Evolutionary conservation across 2,329 filamentous ascomycete genomes (phyloP), one percentile per base, ranked within the genome.

Genomic region (Cordyceps cateniannulata): DNA sequence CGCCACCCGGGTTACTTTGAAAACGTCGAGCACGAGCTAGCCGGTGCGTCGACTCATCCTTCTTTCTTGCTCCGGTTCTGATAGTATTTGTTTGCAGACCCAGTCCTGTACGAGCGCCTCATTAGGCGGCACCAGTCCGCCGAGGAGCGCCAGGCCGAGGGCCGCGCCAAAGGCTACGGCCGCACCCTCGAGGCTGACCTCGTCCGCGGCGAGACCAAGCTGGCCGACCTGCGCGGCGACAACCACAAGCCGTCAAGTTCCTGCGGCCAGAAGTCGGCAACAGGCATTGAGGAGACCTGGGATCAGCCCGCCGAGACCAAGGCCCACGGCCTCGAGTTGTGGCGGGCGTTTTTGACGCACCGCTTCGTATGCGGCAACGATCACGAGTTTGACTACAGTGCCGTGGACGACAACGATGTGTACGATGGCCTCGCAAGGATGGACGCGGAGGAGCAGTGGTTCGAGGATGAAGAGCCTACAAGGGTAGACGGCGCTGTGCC

Each of bases 171-270:
- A 70, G 91, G 91, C 12, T 95, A 91, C 71, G 89, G 88, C 1
- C 88, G 89, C 25, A 82, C 89, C 14, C 81, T 96, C 5, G 89
- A 96, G 70, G 86, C 90, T 1, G 90, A 93, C 65, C 77, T 96
- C 7, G 76, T 87, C 62, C 85, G 91, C 29, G 88, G 89, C 18
- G 91, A 96, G 71, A 87, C 87, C 14, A 90, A 90, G 69, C 80
- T 93, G 85, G 64, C 83, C 80, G 55, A 85, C 1, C 56, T 76
- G 38, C 58, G 3, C 47, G 38, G 55, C 10, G 35, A 18, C 10
- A 10, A 10, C 35, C 5, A 18, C 3, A 10, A 40, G 27, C 27
- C 27, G 5, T 29, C 27, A 29, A 29, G 5, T 4, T 29, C 27
- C 27, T 29, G 57, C 9, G 50, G 6, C 7, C 56, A 2, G 8